Conservation (phyloP, 164 flowering plant genomes). For the Annona cherimola region DNA sequence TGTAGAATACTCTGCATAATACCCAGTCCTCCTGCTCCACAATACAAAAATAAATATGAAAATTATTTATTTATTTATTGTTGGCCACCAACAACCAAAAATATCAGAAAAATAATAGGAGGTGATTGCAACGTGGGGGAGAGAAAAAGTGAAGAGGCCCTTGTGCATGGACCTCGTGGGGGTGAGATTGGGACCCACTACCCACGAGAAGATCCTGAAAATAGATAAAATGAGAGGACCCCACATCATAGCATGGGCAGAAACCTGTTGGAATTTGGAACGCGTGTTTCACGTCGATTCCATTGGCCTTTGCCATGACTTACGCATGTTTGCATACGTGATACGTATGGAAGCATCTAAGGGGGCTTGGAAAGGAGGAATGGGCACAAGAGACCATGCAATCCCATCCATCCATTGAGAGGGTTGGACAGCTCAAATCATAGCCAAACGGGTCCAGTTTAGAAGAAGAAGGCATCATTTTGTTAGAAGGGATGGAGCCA, state of each 20-base stretch:
- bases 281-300: not conserved
- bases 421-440: not conserved
- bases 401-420: not conserved
- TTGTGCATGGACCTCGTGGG: not conserved
- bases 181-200: not conserved
- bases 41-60: not conserved
- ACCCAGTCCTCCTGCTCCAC: constrained; percentile 80
- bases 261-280: no score
- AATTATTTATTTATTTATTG: no score
- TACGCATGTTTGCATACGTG: not conserved
- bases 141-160: not conserved
- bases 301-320: not conserved
- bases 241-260: not conserved
- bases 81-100: no score
- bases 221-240: not conserved
- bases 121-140: not conserved
- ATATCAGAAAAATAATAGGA: not conserved
- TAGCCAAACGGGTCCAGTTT: not conserved
- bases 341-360: not conserved
- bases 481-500: not conserved
- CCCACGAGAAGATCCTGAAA: not conserved
- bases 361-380: not conserved
- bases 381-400: not conserved
- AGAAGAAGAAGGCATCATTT: not conserved
- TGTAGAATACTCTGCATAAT: constrained; percentile 70